Evolutionary conservation across 2,329 filamentous ascomycete species (phyloP).

Genomic region (Aureobasidium mangrovei): DNA sequence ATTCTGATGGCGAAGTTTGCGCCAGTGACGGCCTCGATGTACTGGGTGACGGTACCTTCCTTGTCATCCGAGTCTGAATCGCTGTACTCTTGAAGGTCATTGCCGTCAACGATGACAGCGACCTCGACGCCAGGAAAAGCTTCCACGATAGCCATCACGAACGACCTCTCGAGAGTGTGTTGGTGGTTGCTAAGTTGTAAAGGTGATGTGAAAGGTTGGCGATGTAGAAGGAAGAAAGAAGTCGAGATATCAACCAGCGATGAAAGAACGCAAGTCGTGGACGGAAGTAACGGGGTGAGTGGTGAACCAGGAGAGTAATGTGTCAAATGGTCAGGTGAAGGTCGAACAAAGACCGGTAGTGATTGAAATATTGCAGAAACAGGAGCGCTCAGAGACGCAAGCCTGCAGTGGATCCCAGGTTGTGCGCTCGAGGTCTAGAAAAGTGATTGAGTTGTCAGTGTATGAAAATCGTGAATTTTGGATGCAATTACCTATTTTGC

Average conservation of each 20-base stretch:
- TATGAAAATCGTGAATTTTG: no score
- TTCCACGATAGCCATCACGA: constrained; percentile 19
- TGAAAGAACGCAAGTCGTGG: background rate
- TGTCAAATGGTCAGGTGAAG: no score
- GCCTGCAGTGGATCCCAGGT: no score
- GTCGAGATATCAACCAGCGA: background rate
- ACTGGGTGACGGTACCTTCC: constrained; percentile 17
- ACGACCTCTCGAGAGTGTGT: background rate
- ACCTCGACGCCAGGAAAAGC: constrained; percentile 19
- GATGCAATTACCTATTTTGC: no score
- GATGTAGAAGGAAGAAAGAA: background rate
- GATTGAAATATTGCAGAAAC: no score
- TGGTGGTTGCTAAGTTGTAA: background rate
- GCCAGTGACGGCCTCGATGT: constrained; percentile 19
- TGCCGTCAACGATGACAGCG: constrained; percentile 15
- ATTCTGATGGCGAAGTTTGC: constrained; percentile 18
- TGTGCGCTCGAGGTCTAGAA: no score
- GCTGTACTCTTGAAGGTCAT: constrained; percentile 19
- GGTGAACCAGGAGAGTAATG: no score
- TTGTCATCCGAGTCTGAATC: constrained; percentile 14
- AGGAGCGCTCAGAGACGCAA: no score
- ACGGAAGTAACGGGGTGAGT: background rate
- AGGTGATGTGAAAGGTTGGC: background rate
- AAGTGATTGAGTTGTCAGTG: no score
- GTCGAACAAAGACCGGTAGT: no score